Percentiles rank a stretch among this genome's conserved stretches.
Evolutionary conservation across 768 basidiomycete species (phyloP).

Genomic region (Termitomyces sp.): DNA sequence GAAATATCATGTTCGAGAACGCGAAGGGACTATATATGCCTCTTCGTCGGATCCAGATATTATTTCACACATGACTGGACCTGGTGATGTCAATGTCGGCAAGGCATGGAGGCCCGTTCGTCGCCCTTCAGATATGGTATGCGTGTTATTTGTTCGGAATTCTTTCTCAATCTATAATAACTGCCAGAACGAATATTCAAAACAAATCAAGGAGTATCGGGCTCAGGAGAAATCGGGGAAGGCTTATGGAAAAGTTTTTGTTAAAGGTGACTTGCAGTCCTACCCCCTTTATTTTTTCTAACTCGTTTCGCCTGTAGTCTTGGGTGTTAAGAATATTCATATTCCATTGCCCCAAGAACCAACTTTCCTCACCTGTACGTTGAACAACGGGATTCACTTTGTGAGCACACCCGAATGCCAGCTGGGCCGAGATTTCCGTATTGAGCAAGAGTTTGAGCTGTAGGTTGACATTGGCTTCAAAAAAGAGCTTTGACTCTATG

Average conservation of each 20-base stretch:
- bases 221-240: conserved; percentile 76
- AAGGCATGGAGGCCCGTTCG: conserved; percentile 86
- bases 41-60: conserved; percentile 70
- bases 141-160: conserved; percentile 15
- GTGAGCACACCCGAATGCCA: conserved; percentile 83
- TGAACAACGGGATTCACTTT: conserved; percentile 97
- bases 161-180: conserved; percentile 1
- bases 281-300: not conserved
- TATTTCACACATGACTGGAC: conserved; percentile 64
- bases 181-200: conserved; percentile 87
- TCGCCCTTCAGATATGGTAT: conserved; percentile 92
- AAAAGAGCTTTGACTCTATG: not conserved
- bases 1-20: conserved; percentile 83
- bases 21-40: conserved; percentile 74
- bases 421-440: conserved; percentile 53
- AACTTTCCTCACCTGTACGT: conserved; percentile 76
- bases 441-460: conserved; percentile 92
- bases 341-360: conserved; percentile 77
- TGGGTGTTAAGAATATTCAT: conserved; percentile 67
- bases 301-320: conserved; percentile 45
- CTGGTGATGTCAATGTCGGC: conserved; percentile 81
- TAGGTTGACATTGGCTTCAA: conserved; percentile 32
- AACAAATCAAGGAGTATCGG: conserved; percentile 81
- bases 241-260: conserved; percentile 89
- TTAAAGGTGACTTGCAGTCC: conserved; percentile 61